Conservation (phyloP, 2,329 filamentous ascomycete genomes). For the Ophiocordyceps australis region DNA sequence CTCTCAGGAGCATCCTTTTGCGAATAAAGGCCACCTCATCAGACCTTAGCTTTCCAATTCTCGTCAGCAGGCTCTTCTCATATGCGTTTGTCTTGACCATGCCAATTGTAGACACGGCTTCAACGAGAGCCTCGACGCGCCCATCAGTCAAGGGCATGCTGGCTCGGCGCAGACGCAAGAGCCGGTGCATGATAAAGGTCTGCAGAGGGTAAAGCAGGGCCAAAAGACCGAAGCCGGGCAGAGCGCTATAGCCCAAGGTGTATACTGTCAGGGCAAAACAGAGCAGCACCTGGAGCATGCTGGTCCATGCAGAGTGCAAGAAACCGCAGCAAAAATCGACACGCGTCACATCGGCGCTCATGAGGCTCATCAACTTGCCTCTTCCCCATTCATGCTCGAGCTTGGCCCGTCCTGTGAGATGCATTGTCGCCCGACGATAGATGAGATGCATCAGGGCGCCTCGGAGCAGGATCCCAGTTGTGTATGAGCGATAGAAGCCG, state of each 20-base stretch:
- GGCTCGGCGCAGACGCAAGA: constrained; percentile 7
- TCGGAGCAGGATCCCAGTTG: constrained; percentile 6
- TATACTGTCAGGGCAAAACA: constrained; percentile 7
- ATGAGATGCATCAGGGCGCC: constrained; percentile 6
- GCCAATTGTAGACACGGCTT: constrained; percentile 9
- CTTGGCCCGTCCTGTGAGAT: constrained; percentile 5
- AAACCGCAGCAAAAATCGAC: constrained; percentile 13
- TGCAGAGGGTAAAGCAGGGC: constrained; percentile 8
- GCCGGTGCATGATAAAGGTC: constrained; percentile 5
- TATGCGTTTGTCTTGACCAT: constrained; percentile 10
- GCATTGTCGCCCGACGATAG: constrained; percentile 7
- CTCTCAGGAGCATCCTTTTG: constrained; percentile 8
- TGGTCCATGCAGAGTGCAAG: constrained; percentile 13
- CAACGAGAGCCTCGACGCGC: constrained; percentile 8
- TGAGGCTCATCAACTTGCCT: constrained; percentile 12
- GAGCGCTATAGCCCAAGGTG: constrained; percentile 8
- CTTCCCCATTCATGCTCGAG: constrained; percentile 6
- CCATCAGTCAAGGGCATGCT: constrained; percentile 10
- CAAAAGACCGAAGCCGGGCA: constrained; percentile 9
- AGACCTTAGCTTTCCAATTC: constrained; percentile 6
- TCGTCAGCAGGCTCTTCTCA: constrained; percentile 7
- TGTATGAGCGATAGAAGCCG: constrained; percentile 8
- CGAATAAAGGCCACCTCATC: constrained; percentile 9
- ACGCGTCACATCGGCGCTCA: constrained; percentile 13
- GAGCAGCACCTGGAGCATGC: constrained; percentile 11